Evolutionary conservation across 139 green algal species (phyloP).

Genomic region (Eudorina sp.): DNA sequence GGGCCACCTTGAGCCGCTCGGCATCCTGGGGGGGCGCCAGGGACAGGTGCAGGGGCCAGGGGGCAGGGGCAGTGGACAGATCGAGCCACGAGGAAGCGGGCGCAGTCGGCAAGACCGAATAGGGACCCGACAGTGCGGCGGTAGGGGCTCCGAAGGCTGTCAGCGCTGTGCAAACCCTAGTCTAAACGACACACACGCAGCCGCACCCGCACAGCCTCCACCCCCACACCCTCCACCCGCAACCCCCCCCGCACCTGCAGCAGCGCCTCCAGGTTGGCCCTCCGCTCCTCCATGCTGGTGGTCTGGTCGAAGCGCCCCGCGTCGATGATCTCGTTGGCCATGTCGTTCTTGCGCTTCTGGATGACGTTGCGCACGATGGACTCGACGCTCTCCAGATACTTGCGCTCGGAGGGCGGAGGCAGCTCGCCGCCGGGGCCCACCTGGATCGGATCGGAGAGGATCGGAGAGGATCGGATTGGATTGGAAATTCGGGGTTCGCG

Average conservation of each 20-base stretch:
- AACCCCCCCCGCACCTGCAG: conserved; percentile 67
- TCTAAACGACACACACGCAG: no score
- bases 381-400: conserved; percentile 94
- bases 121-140: no score
- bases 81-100: no score
- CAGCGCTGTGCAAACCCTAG: no score
- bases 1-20: conserved; percentile 64
- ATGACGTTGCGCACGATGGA: conserved; percentile 96
- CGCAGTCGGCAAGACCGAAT: no score
- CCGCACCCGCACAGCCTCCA: no score
- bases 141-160: no score
- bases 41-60: not conserved
- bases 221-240: no score
- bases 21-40: conserved; percentile 68
- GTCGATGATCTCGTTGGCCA: conserved; percentile 98
- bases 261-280: conserved; percentile 86
- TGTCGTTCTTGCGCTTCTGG: conserved; percentile 98
- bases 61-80: no score
- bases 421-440: conserved; percentile 2
- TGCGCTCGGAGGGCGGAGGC: conserved; percentile 14
- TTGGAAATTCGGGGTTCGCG: no score
- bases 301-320: conserved; percentile 94
- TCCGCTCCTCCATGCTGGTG: conserved; percentile 92
- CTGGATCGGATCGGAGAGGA: not conserved
- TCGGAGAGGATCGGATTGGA: no score